Conservation (phyloP, 2,329 filamentous ascomycete species). For the Penicillium thymicola region DNA sequence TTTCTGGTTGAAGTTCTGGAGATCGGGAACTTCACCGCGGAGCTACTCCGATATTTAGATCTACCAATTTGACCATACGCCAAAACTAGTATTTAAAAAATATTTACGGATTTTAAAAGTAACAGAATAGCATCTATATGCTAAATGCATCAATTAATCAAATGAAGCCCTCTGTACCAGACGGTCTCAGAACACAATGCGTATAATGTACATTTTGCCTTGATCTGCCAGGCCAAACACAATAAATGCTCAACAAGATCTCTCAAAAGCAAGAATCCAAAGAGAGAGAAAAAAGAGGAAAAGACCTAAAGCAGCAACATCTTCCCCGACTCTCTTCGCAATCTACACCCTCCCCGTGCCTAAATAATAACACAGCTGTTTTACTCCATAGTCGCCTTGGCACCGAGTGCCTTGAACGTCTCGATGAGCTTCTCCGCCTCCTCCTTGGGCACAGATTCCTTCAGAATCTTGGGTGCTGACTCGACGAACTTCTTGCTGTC, state of each 20-base stretch:
- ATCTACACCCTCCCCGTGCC: constrained; percentile 7
- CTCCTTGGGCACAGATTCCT: constrained; percentile 98
- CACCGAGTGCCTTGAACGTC: constrained; percentile 88
- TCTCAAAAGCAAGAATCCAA: constrained; percentile 20
- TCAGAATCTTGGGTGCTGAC: constrained; percentile 96
- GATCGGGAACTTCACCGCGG: constrained; percentile 3
- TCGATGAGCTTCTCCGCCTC: constrained; percentile 98
- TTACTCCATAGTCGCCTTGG: constrained; percentile 88
- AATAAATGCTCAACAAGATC: constrained; percentile 19
- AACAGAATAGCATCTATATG: constrained; percentile 8
- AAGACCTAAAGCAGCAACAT: not conserved
- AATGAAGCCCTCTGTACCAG: constrained; percentile 24
- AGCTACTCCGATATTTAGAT: not conserved
- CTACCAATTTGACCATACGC: not conserved
- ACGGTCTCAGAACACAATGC: constrained; percentile 25
- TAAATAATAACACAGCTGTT: constrained; percentile 14
- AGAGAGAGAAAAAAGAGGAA: constrained; percentile 9
- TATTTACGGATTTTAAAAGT: not conserved
- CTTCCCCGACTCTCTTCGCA: constrained; percentile 3
- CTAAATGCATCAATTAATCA: constrained; percentile 28
- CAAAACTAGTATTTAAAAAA: not conserved
- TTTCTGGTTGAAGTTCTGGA: constrained; percentile 11
- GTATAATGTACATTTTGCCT: constrained; percentile 41
- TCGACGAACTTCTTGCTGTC: constrained; percentile 99
- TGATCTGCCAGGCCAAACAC: constrained; percentile 24